A percentile compares a stretch with the other conserved stretches of the same genome.
phyloP scores from a whole-genome alignment of 306 rosid genomes.

The Malus domestica region ASM211411v1 NC_041800.1:32520233-32520732 shows the following conservation, averaged over 20 bases:
- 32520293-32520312: constrained; percentile 78
- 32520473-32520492: not conserved
- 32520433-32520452: not conserved
- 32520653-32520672: not conserved
- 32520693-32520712: too few species aligned
- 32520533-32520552: not conserved
- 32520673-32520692: too few species aligned
- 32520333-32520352: constrained; percentile 35
- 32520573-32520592: not conserved
- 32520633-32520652: not conserved
- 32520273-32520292: constrained; percentile 43
- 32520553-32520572: not conserved
- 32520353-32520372: constrained; percentile 43
- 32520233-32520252: constrained; percentile 16
- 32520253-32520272: constrained; percentile 26
- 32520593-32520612: not conserved
- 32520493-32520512: not conserved
- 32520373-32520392: constrained; percentile 45
- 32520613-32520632: not conserved
- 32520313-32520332: constrained; percentile 26
- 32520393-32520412: constrained; percentile 35
- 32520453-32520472: not conserved
- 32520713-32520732: too few species aligned
- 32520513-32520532: not conserved
- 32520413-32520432: constrained; percentile 57